These are phyloP conservation scores for Bocquillonia castaneifolia DNA, from an alignment of 441 rosid species.

Conservation along the genomic window DNA sequence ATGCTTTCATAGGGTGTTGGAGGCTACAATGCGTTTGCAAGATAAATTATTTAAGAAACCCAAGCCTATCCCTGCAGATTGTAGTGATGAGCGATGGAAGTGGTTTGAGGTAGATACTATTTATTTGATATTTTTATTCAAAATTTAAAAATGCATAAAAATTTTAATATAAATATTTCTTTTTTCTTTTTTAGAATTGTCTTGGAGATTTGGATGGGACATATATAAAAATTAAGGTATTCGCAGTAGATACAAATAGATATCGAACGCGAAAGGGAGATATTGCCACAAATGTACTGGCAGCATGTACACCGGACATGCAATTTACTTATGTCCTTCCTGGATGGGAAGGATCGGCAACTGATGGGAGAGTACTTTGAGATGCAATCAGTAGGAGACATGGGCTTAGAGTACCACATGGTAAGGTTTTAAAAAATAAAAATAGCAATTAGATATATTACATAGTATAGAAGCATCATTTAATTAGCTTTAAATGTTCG, in stretches of 20 bases:
- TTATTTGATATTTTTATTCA: background rate
- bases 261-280: background rate
- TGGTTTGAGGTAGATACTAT: background rate
- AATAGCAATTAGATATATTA: too few species aligned
- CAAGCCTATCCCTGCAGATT: background rate
- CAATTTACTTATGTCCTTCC: background rate
- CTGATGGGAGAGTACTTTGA: constrained; percentile 1
- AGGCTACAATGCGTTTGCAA: background rate
- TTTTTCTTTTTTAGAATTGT: background rate
- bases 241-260: background rate
- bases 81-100: background rate
- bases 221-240: background rate
- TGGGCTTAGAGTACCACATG: constrained; percentile 1
- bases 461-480: background rate
- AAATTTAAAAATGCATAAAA: background rate
- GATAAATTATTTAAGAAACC: background rate
- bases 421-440: background rate
- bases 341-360: background rate
- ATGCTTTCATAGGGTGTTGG: background rate
- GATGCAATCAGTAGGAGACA: background rate
- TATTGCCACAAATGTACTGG: background rate
- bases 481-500: background rate
- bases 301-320: background rate
- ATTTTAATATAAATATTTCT: background rate
- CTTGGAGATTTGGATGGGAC: constrained; percentile 3